These are phyloP conservation scores for Mucor saturninus DNA, from an alignment of 371 early-diverging fungal genomes.

Conservation along the genomic window DNA sequence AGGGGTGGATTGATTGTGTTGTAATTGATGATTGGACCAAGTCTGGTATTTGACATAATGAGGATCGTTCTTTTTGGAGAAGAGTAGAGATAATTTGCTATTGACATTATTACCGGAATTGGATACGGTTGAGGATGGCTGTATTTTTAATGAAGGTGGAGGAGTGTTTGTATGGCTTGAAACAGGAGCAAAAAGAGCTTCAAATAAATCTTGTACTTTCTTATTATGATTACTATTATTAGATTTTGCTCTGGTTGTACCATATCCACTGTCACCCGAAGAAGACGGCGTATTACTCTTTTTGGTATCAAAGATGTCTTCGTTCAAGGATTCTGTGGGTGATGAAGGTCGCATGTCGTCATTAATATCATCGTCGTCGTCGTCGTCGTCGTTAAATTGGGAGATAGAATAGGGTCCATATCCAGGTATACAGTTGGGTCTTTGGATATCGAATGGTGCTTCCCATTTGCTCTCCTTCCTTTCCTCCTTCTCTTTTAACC, in stretches of 20 bases:
- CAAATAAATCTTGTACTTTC: constrained; percentile 23
- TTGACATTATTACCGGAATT: not conserved
- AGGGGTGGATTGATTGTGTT: constrained; percentile 7
- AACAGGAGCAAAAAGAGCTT: constrained; percentile 22
- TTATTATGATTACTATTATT: constrained; percentile 3
- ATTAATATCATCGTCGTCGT: not conserved
- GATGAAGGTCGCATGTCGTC: constrained; percentile 8
- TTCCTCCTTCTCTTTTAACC: not conserved
- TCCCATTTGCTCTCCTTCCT: constrained; percentile 2
- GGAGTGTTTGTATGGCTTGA: not conserved
- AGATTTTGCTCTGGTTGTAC: constrained; percentile 8
- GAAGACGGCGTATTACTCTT: constrained; percentile 25
- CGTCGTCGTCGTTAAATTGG: constrained; percentile 10
- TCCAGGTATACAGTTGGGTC: constrained; percentile 27
- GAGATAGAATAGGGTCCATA: constrained; percentile 15
- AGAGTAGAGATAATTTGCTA: constrained; percentile 20
- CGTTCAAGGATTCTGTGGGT: not conserved
- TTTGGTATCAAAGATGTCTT: constrained; percentile 17
- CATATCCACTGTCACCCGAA: constrained; percentile 35
- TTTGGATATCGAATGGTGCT: constrained; percentile 22
- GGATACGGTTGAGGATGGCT: constrained; percentile 3
- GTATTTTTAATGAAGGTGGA: constrained; percentile 19
- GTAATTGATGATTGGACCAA: constrained; percentile 20
- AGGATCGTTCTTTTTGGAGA: constrained; percentile 20
- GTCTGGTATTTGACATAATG: constrained; percentile 30